Evolutionary conservation across 306 rosid genomes (phyloP).

Genomic region (Carpinus fangiana): DNA sequence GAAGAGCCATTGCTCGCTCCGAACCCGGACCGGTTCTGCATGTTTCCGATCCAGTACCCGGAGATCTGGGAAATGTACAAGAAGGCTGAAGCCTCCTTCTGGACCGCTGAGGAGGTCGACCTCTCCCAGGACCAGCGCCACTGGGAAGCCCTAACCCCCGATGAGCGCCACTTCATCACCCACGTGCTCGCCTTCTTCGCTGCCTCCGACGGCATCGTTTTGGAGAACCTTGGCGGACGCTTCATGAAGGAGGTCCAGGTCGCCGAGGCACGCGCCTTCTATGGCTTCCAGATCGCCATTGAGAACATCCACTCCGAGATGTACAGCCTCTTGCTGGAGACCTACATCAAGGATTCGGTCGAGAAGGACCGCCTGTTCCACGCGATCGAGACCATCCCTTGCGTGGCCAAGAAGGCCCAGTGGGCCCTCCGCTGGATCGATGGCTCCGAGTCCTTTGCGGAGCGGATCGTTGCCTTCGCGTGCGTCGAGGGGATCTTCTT

Average conservation of each 20-base stretch:
- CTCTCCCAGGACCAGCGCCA: slow-evolving; percentile 59
- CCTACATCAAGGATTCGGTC: slow-evolving; percentile 60
- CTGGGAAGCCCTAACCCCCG: slow-evolving; percentile 59
- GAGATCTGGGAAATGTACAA: slow-evolving; percentile 95
- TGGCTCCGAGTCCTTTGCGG: slow-evolving; percentile 50
- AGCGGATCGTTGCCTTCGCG: slow-evolving; percentile 68
- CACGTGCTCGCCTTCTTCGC: slow-evolving; percentile 91
- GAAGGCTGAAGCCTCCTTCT: slow-evolving; percentile 85
- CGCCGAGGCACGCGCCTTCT: slow-evolving; percentile 85
- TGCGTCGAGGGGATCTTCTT: slow-evolving; percentile 92
- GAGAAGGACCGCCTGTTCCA: slow-evolving; percentile 63
- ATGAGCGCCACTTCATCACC: slow-evolving; percentile 67
- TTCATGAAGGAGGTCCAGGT: slow-evolving; percentile 87
- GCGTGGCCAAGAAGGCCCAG: slow-evolving; percentile 60
- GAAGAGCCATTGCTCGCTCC: slow-evolving; percentile 76
- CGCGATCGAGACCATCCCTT: slow-evolving; percentile 74
- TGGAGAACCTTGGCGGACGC: slow-evolving; percentile 78
- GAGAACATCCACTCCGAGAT: slow-evolving; percentile 93
- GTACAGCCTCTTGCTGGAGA: slow-evolving; percentile 76
- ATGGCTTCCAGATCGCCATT: slow-evolving; percentile 86
- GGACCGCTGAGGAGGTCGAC: slow-evolving; percentile 94
- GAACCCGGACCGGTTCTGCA: slow-evolving; percentile 84
- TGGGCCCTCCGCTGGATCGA: slow-evolving; percentile 72
- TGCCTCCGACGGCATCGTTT: slow-evolving; percentile 85
- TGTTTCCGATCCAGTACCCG: slow-evolving; percentile 90